Conservation (phyloP, 2,329 filamentous ascomycete species). For the Talaromyces funiculosus region DNA sequence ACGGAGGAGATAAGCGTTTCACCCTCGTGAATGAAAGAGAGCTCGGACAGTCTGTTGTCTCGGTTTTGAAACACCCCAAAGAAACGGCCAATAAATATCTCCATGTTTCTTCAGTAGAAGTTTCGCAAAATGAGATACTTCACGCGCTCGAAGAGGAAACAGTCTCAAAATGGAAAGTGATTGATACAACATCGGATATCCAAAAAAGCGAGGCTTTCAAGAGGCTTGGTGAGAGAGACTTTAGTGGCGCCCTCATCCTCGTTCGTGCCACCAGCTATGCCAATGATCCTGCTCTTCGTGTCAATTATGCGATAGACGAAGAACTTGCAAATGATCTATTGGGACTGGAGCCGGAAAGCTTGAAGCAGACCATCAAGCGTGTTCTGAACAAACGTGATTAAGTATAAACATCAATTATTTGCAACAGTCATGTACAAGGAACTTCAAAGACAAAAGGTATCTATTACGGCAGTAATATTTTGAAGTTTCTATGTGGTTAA, state of each 20-base stretch:
- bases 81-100: neutral
- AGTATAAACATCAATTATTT: neutral
- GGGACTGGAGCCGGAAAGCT: neutral
- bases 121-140: slow-evolving; percentile 1
- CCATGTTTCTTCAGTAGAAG: neutral
- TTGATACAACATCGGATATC: neutral
- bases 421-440: neutral
- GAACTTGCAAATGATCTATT: neutral
- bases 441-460: neutral
- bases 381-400: neutral
- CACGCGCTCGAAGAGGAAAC: neutral
- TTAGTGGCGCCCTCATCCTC: neutral
- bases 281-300: neutral
- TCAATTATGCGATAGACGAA: neutral
- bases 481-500: neutral
- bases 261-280: neutral
- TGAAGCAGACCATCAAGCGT: neutral
- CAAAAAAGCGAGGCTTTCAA: neutral
- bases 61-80: neutral
- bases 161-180: neutral
- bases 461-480: neutral
- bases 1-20: neutral
- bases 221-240: neutral
- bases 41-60: neutral
- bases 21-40: neutral